Base-by-base conservation (phyloP, 2,329 filamentous ascomycete species). In the Apiospora pterosperma region DNA sequence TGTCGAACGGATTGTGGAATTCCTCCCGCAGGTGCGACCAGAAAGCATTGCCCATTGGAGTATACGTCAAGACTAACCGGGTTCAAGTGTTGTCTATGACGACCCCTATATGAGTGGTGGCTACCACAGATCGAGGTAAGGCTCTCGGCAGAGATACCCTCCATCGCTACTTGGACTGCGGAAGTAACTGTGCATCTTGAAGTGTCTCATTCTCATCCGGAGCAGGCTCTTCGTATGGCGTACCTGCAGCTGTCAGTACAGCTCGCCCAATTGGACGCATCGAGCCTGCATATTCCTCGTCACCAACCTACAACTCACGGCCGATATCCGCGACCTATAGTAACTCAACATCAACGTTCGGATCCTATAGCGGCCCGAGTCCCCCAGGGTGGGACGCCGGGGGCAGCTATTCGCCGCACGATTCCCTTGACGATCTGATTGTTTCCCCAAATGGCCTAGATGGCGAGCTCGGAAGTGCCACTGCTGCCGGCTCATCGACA, bases 371-470 rank as follows among this genome's bases (percentile, higher is more conserved):
- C 67, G 76, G 75, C 69, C 73, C 77, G 39, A 76, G 73, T 65
- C 75, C 81, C 36, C 79, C 81, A 60, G 71, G 75, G n/a, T 84
- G 82, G 80, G 84, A 84, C 8, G 74, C 75, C 48, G 80, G 80
- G 19, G 82, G 78, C 61, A 78, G 81, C 69, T 86, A 85, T 73
- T 88, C 85, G 11, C 84, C 85, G 7, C 81, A 83, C 48, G 84
- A 86, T 69, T 87, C 85, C 28, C 79, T 87, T 67, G 86, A 88
- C 73, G 85, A 88, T 70, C 82, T 86, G 67, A 79, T 85, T 71
- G 79, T 81, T 42, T 88, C 87, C 21, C 84, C 86, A 34, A 85
- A 83, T 73, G 73, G 87, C 8, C 87, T 55, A n/a, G 28, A 36
- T 19, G 58, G 85, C n/a, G 88, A 90, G 68, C 86, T 86, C 71